These are phyloP conservation scores for Cladosporium sp. DNA, from an alignment of 2,329 filamentous ascomycete species.

Conservation along the genomic window DNA sequence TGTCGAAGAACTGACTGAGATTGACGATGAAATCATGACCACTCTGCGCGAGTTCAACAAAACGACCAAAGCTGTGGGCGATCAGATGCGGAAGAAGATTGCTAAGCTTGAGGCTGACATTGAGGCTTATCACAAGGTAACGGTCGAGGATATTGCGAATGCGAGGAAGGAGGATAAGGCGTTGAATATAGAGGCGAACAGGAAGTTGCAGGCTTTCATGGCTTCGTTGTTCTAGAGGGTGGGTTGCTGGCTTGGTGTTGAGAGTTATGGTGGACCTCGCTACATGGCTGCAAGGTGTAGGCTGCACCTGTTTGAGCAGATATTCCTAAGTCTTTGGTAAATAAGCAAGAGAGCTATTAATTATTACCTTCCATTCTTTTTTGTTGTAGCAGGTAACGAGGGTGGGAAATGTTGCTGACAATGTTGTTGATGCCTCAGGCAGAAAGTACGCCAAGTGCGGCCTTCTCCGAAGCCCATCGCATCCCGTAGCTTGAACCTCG, in stretches of 20 bases:
- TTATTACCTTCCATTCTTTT: too few relatives aligned
- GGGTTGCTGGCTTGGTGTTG: too few relatives aligned
- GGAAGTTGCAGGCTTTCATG: slow-evolving; percentile 19
- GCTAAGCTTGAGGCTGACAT: slow-evolving; percentile 17
- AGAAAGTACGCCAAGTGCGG: not conserved
- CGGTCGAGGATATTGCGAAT: slow-evolving; percentile 17
- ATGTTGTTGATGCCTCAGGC: not conserved
- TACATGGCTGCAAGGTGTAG: too few relatives aligned
- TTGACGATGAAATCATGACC: slow-evolving; percentile 20
- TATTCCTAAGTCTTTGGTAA: not conserved
- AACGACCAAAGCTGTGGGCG: slow-evolving; percentile 9
- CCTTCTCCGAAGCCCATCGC: slow-evolving; percentile 9
- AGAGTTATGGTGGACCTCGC: too few relatives aligned
- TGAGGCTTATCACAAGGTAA: slow-evolving; percentile 15
- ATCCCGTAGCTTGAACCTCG: slow-evolving; percentile 3
- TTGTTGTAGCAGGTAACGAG: too few relatives aligned
- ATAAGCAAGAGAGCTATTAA: not conserved
- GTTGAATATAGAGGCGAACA: slow-evolving; percentile 16
- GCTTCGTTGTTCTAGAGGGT: slow-evolving; percentile 4
- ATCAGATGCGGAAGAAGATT: slow-evolving; percentile 16
- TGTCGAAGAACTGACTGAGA: slow-evolving; percentile 14
- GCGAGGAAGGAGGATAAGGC: slow-evolving; percentile 19
- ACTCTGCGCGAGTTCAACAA: slow-evolving; percentile 15
- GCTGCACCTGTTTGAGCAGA: too few relatives aligned
- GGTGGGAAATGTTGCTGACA: not conserved